These are phyloP conservation scores for Aspergillus tubingensis DNA, from an alignment of 2,329 filamentous ascomycete species.

Conservation along the genomic window DNA sequence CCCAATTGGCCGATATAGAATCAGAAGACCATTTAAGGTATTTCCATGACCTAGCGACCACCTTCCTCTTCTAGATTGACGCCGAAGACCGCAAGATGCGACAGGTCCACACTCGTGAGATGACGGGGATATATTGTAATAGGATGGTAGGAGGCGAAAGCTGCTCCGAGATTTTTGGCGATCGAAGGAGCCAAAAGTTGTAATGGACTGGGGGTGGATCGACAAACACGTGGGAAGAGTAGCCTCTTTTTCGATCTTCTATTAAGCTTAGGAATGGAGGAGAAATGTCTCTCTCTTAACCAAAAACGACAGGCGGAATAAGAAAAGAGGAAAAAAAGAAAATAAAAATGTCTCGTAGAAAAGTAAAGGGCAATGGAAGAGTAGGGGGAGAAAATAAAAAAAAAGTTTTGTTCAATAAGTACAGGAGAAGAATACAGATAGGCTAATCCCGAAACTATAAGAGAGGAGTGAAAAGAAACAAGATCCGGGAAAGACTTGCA, in stretches of 20 bases:
- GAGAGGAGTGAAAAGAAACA: neutral
- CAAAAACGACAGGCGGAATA: constrained; percentile 13
- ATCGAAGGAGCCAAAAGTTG: constrained; percentile 13
- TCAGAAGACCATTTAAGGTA: constrained; percentile 25
- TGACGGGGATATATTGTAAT: constrained; percentile 3
- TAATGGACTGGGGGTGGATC: constrained; percentile 15
- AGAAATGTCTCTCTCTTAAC: neutral
- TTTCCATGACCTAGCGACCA: constrained; percentile 37
- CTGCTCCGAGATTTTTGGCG: constrained; percentile 5
- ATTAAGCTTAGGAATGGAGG: constrained; percentile 6
- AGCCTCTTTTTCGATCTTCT: constrained; percentile 6
- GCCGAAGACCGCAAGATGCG: constrained; percentile 7
- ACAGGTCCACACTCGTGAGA: neutral
- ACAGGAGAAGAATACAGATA: constrained; percentile 14
- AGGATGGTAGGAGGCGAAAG: constrained; percentile 12
- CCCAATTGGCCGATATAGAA: constrained; percentile 23
- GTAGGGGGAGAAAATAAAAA: constrained; percentile 19
- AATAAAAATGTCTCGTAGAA: constrained; percentile 10
- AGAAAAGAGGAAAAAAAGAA: constrained; percentile 1
- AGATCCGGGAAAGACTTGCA: neutral
- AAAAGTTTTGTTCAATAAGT: constrained; percentile 18
- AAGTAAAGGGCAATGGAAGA: constrained; percentile 11
- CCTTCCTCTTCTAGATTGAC: constrained; percentile 10
- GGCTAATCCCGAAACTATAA: constrained; percentile 12
- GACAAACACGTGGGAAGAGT: constrained; percentile 19